Percentiles rank a stretch among this genome's conserved stretches.
phyloP scores from a whole-genome alignment of 257 asterid genomes.

The Przewalskia tangutica region DNA sequence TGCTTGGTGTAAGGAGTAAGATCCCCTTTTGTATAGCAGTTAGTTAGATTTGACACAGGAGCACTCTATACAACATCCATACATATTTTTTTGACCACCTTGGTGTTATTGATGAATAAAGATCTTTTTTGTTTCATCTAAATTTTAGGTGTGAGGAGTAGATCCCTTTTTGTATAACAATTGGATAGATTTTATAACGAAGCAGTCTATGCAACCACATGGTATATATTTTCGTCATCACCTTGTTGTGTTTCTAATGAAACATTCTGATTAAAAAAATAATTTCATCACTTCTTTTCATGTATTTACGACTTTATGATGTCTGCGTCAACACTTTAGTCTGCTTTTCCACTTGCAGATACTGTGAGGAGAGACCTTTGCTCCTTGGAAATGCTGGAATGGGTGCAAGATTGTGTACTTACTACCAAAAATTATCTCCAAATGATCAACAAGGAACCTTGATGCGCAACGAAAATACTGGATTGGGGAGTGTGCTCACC shows the following conservation, averaged over 20 bases:
- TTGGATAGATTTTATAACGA: neutral
- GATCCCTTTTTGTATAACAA: neutral
- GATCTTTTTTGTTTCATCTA: neutral
- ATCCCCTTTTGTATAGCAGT: neutral
- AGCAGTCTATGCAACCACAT: neutral
- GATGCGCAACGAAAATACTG: constrained; percentile 63
- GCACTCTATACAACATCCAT: neutral
- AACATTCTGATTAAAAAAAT: neutral
- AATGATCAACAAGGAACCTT: constrained; percentile 64
- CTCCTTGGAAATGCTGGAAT: constrained; percentile 91
- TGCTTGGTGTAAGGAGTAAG: neutral
- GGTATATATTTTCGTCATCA: neutral
- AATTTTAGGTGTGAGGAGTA: neutral
- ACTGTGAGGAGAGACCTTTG: constrained; percentile 97
- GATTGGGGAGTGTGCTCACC: constrained; percentile 68
- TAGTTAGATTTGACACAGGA: neutral
- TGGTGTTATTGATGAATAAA: constrained; percentile 1
- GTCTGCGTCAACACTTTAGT: neutral
- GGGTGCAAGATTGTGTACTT: constrained; percentile 98
- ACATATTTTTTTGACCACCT: neutral
- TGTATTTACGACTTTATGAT: neutral
- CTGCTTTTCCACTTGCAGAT: constrained; percentile 37
- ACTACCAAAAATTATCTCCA: constrained; percentile 72
- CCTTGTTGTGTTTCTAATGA: neutral
- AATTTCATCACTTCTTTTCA: neutral